These are phyloP conservation scores for Tephrocybe rancida DNA, from an alignment of 768 basidiomycete genomes.

Conservation along the genomic window DNA sequence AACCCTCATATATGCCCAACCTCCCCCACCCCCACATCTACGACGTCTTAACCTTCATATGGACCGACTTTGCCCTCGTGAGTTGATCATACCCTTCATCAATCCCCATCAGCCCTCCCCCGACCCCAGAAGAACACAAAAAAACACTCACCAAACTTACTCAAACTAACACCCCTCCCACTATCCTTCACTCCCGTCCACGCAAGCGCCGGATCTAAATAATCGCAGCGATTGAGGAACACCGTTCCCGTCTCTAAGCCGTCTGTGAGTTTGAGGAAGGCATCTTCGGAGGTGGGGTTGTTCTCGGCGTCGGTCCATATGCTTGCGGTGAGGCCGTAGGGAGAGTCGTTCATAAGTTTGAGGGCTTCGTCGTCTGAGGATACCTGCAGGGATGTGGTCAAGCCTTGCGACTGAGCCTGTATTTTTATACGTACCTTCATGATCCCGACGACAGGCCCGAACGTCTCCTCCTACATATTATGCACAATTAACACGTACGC, in stretches of 20 bases:
- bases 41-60: constrained; percentile 76
- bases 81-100: constrained; percentile 82
- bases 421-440: constrained; percentile 79
- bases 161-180: constrained; percentile 88
- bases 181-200: constrained; percentile 97
- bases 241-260: constrained; percentile 89
- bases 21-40: too few relatives aligned
- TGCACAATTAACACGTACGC: neutral
- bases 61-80: constrained; percentile 77
- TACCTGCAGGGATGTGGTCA: constrained; percentile 46
- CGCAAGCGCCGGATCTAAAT: constrained; percentile 87
- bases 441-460: constrained; percentile 93
- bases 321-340: constrained; percentile 92
- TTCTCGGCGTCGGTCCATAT: constrained; percentile 83
- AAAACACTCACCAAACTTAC: constrained; percentile 72
- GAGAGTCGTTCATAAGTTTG: constrained; percentile 93
- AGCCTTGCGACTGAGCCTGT: too few relatives aligned
- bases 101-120: neutral
- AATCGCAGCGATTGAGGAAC: constrained; percentile 92
- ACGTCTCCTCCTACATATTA: constrained; percentile 72
- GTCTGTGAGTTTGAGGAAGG: constrained; percentile 70
- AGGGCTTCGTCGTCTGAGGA: constrained; percentile 87
- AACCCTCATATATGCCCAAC: too few relatives aligned
- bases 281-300: constrained; percentile 61
- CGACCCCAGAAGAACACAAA: neutral